Evolutionary conservation across 1,284 basidiomycete genomes (phyloP), one percentile per base, ranked within the genome.

Genomic region (Apiotrichum mycotoxinovorans): DNA sequence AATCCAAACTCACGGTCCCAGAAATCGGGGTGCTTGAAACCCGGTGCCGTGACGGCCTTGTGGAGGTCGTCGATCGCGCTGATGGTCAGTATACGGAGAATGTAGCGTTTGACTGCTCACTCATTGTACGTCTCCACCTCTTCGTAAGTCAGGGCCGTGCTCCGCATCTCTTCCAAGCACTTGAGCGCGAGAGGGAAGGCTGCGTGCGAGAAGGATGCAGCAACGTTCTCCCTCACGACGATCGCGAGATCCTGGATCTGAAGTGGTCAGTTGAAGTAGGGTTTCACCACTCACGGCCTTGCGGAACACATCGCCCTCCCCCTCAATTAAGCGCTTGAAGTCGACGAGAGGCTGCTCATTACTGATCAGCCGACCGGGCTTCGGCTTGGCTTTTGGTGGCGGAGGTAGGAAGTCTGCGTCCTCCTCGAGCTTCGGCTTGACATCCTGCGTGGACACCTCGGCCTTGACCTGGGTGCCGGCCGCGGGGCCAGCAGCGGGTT

Each of bases 261-360:
- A 0, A 30, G 18, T 5, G 40, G 40, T 45, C 18, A 49, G 40
- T 30, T 22, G 7, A 2, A 5, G 2, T n/a, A n/a, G 15, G 1
- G 37, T 14, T 2, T 18, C 18, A 9, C 3, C 8, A 59, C 63
- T 83, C 12, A 91, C 86, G 0, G 88, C 88, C 73, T 93, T 91
- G 25, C 81, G 83, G 48, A 91, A 88, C 18, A 90, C 76, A 70
- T 91, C 89, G 0, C 88, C 88, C 50, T 82, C 80, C 14, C 70
- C 71, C 41, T 81, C 80, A 20, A 88, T 77, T 65, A 89, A 86
- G 63, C 81, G 79, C 60, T 79, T 78, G 75, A 93, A 93, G 75
- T 94, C 91, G 50, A 79, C 80, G 41, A 93, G 78, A 1, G 91
- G 90, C 61, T 80, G 79, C 1, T 85, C 83, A 51, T 81, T 82